Evolutionary conservation across 2,329 filamentous ascomycete species (phyloP), one percentile per base, ranked within the genome.

Genomic region (Paraphaeosphaeria minitans): DNA sequence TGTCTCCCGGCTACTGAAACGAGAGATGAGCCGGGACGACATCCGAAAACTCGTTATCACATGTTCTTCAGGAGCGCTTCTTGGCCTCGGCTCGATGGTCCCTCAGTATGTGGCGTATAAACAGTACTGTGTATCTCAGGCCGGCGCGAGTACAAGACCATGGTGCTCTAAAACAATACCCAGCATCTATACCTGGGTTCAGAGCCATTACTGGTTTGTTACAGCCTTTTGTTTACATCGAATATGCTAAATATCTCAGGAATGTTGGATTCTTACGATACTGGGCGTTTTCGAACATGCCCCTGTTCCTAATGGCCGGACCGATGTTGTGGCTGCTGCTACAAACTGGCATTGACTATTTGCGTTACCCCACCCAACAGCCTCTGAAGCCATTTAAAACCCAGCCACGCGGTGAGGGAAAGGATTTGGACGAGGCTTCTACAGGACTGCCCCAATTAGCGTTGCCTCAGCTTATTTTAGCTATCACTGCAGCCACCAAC

Each of bases 111-210:
- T 90, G 37, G 93, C 93, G 2, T 97, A 92, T 76, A 74, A 76
- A 52, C 83, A 86, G 42, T 97, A 89, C 75, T 80, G 55, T 81
- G 61, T 59, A 41, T 59, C 62, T 41, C 57, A 45, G 14, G 57
- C 13, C 21, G 42, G 41, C 39, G 24, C 57, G 46, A 58, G 51
- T 33, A 37, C 49, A 4, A 71, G 91, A 57, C 85, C 87, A 4
- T 99, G 95, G 95, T 99, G 95, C 75, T 73, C 77, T 21, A 82
- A 80, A 19, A 74, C 78, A n/a, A 63, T 93, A 13, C 95, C 95
- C 4, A 96, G 92, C 74, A 93, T 99, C 60, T 98, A 96, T 77
- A 84, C 87, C 0, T 98, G 90, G 81, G 94, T 98, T 2, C 95
- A 99, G 74, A 83, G 83, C 47, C 82, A 91, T 69, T 98, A 99